Conservation (phyloP, 2,329 filamentous ascomycete species). For the Rhexocercosporidium sp. region DNA sequence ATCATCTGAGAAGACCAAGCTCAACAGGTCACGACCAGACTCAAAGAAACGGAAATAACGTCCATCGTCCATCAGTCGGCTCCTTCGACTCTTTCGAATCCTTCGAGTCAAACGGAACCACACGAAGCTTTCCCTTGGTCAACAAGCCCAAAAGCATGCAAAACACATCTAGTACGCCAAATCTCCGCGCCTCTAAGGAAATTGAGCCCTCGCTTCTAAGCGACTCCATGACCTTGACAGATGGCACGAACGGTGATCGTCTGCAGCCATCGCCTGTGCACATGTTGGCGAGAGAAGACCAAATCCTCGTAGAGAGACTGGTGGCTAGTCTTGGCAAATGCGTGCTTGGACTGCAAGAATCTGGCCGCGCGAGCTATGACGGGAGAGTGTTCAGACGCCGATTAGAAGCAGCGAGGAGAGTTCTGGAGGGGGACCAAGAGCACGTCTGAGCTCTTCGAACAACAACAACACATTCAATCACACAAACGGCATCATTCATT, state of each 20-base stretch:
- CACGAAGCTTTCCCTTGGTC: constrained; percentile 66
- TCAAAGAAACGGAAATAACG: constrained; percentile 22
- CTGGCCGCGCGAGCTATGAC: constrained; percentile 59
- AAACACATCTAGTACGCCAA: constrained; percentile 15
- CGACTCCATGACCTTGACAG: constrained; percentile 29
- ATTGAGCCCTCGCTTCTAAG: constrained; percentile 26
- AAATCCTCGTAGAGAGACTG: constrained; percentile 62
- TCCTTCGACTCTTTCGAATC: constrained; percentile 55
- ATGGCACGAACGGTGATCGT: constrained; percentile 22
- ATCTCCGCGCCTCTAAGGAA: constrained; percentile 20
- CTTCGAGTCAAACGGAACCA: constrained; percentile 53
- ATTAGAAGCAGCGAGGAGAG: constrained; percentile 74
- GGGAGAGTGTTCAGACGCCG: constrained; percentile 69
- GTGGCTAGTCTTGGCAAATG: constrained; percentile 65
- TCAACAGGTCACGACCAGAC: constrained; percentile 27
- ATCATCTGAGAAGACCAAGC: constrained; percentile 21
- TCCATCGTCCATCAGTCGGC: constrained; percentile 60
- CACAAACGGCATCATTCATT: not conserved
- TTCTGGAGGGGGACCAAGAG: constrained; percentile 72
- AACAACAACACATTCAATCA: not conserved
- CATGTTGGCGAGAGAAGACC: constrained; percentile 55
- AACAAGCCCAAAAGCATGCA: constrained; percentile 50
- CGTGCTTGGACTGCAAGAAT: constrained; percentile 62
- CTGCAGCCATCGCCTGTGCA: constrained; percentile 38
- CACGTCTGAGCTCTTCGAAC: constrained; percentile 26